Evolutionary conservation across 2,329 filamentous ascomycete genomes (phyloP).

Genomic region (Rosellinia necatrix): DNA sequence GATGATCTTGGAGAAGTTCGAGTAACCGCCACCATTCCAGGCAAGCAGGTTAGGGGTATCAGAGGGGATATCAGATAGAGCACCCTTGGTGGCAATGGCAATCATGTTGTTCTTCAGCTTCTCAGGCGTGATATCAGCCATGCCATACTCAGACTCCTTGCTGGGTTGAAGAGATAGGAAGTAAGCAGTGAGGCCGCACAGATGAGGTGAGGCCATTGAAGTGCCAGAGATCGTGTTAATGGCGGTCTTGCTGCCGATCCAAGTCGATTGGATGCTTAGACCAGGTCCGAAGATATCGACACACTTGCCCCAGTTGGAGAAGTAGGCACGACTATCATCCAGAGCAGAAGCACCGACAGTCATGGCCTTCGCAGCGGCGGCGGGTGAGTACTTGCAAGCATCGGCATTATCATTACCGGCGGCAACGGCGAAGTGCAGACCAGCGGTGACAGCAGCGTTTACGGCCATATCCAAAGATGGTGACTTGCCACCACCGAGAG

Average conservation of each 20-base stretch:
- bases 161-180: constrained; percentile 94
- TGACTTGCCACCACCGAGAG: constrained; percentile 96
- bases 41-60: constrained; percentile 94
- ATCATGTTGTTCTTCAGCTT: constrained; percentile 92
- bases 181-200: constrained; percentile 96
- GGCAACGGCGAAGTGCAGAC: constrained; percentile 96
- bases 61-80: constrained; percentile 79
- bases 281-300: constrained; percentile 99
- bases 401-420: constrained; percentile 99
- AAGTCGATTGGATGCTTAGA: constrained; percentile 95
- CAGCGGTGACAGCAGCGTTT: constrained; percentile 88
- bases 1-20: constrained; percentile 87
- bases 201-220: constrained; percentile 98
- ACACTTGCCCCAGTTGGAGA: constrained; percentile 99
- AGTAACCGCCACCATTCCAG: constrained; percentile 96
- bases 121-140: constrained; percentile 87
- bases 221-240: constrained; percentile 99
- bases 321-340: constrained; percentile 95
- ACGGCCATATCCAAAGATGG: constrained; percentile 87
- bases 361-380: constrained; percentile 86
- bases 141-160: constrained; percentile 86
- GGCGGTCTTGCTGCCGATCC: constrained; percentile 95
- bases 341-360: constrained; percentile 96
- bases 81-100: constrained; percentile 76
- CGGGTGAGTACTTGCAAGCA: constrained; percentile 98